Percentiles rank a stretch among this genome's conserved stretches.
Conservation (phyloP, 2,329 filamentous ascomycete genomes). For the Trichoderma breve region DNA sequence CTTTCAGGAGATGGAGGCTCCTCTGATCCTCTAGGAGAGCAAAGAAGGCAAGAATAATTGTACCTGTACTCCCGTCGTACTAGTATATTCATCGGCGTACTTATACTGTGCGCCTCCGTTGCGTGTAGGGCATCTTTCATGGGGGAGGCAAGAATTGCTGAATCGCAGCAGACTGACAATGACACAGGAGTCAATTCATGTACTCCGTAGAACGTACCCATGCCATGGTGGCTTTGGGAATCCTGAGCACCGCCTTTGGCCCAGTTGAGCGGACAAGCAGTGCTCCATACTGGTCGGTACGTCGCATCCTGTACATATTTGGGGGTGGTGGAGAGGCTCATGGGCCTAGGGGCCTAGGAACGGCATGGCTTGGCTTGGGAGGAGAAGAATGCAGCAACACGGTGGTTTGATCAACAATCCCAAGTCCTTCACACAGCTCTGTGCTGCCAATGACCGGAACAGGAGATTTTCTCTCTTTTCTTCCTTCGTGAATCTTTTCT, state of each 20-base stretch:
- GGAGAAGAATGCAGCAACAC: slow-evolving; percentile 5
- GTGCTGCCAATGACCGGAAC: neutral
- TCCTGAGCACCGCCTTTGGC: neutral
- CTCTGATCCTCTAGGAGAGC: neutral
- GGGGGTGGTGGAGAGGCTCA: slow-evolving; percentile 19
- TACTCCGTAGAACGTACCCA: neutral
- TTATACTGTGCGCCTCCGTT: neutral
- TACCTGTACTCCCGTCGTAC: neutral
- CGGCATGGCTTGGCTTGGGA: neutral
- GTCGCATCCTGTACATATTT: slow-evolving; percentile 2
- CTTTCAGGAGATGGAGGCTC: slow-evolving; percentile 14
- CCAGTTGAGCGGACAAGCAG: neutral
- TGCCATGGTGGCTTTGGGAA: neutral
- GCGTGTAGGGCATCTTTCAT: neutral
- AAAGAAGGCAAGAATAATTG: neutral
- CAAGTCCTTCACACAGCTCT: neutral
- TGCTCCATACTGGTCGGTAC: neutral
- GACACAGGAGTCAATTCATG: neutral
- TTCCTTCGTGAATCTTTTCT: neutral
- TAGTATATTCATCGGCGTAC: neutral
- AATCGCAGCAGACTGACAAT: neutral
- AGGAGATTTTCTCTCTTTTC: neutral
- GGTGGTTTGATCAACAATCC: slow-evolving; percentile 19
- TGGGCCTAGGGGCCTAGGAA: slow-evolving; percentile 6
- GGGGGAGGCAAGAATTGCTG: neutral